phyloP scores from a whole-genome alignment of 345 rosid species.

The Sisymbrium altissimum region DNA sequence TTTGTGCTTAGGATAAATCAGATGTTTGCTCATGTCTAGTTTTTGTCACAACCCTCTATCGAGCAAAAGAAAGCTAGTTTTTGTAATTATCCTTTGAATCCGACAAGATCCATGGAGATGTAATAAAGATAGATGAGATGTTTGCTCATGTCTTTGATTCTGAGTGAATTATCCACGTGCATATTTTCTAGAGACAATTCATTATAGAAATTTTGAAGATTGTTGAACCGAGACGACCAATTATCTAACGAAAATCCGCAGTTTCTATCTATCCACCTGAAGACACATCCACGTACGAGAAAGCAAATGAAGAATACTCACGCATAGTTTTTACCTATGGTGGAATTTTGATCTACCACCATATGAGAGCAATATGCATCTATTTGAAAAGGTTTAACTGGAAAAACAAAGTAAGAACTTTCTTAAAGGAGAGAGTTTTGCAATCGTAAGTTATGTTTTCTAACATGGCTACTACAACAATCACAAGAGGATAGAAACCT shows the following conservation, averaged over 20 bases:
- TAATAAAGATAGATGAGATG: not conserved
- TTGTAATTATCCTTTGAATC: no score
- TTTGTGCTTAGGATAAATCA: no score
- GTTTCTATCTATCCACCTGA: no score
- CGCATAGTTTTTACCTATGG: no score
- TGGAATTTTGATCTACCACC: no score
- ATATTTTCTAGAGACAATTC: not conserved
- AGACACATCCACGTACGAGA: no score
- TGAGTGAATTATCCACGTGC: not conserved
- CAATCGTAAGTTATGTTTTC: constrained; percentile 10
- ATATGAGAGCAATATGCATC: not conserved
- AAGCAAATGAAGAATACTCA: no score
- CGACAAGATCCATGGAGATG: not conserved
- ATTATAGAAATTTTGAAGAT: no score
- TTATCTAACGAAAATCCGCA: no score
- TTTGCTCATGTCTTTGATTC: not conserved
- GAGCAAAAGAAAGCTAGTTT: not conserved
- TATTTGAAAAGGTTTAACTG: not conserved
- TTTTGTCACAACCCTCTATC: not conserved
- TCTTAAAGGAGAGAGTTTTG: constrained; percentile 21
- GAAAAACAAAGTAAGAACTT: constrained; percentile 3
- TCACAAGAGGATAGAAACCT: constrained; percentile 23
- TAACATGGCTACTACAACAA: constrained; percentile 32
- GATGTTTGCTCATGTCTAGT: no score
- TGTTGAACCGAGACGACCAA: no score